Evolutionary conservation across 2,329 filamentous ascomycete genomes (phyloP).

Genomic region (Fusarium begoniae): DNA sequence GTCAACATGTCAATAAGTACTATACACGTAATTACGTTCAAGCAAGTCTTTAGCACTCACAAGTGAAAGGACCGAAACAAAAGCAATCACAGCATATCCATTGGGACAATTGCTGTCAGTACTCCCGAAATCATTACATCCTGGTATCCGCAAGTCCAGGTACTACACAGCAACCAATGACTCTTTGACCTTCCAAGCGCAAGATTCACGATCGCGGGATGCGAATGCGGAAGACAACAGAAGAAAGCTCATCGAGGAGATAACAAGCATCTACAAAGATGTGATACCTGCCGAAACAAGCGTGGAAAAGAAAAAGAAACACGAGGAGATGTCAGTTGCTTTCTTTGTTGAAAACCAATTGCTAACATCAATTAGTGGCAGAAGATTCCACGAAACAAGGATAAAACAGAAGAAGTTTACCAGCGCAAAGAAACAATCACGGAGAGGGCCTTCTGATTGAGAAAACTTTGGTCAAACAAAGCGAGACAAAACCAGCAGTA

Average conservation of each 20-base stretch:
- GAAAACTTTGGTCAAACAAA: not conserved
- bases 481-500: not conserved
- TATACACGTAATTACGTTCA: conserved; percentile 40
- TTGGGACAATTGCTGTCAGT: conserved; percentile 56
- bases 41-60: conserved; percentile 56
- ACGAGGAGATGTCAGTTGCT: conserved; percentile 55
- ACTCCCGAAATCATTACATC: conserved; percentile 60
- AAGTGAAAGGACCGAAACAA: conserved; percentile 64
- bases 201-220: conserved; percentile 61
- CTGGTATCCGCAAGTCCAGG: conserved; percentile 58
- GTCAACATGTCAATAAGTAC: conserved; percentile 71
- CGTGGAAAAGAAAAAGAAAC: conserved; percentile 58
- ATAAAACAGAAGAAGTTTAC: conserved; percentile 59
- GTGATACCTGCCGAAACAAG: conserved; percentile 58
- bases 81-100: conserved; percentile 64
- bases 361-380: conserved; percentile 51
- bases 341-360: not conserved
- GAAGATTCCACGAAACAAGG: conserved; percentile 55
- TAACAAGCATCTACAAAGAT: conserved; percentile 57
- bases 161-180: conserved; percentile 64
- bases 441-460: conserved; percentile 49
- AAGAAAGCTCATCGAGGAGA: conserved; percentile 58
- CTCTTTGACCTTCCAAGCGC: conserved; percentile 63
- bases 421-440: conserved; percentile 60
- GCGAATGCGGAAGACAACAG: conserved; percentile 64